A percentile compares a stretch with the other conserved stretches of the same genome.
Evolutionary conservation across 2,329 filamentous ascomycete species (phyloP).

Genomic region (Clonostachys chloroleuca): DNA sequence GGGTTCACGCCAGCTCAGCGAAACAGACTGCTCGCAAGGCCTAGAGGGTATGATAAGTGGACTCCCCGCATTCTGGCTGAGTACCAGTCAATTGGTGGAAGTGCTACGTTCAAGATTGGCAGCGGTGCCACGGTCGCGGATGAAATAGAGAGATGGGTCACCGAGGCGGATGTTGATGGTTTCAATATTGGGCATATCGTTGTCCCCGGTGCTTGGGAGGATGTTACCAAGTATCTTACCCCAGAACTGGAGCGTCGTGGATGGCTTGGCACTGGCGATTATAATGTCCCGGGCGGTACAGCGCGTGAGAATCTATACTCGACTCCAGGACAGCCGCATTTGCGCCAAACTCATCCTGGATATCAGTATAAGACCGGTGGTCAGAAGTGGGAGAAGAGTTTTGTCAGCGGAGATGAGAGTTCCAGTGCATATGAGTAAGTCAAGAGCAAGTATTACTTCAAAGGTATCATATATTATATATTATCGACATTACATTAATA

Average conservation of each 20-base stretch:
- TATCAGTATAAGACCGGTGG: background rate
- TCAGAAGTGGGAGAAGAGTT: too few species aligned
- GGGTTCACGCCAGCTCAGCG: conserved; percentile 35
- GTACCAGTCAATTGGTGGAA: conserved; percentile 21
- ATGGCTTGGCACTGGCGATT: conserved; percentile 15
- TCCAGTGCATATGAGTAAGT: too few species aligned
- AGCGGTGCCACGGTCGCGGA: conserved; percentile 21
- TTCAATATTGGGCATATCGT: conserved; percentile 22
- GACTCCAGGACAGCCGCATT: background rate
- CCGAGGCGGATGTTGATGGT: conserved; percentile 59
- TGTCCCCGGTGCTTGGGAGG: conserved; percentile 8
- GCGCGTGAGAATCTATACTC: conserved; percentile 54
- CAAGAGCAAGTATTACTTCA: too few species aligned
- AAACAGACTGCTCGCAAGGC: conserved; percentile 19
- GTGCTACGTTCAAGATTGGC: conserved; percentile 19
- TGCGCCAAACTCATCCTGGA: background rate
- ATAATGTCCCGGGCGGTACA: conserved; percentile 31
- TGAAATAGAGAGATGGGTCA: conserved; percentile 25
- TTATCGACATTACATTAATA: too few species aligned
- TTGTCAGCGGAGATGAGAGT: too few species aligned
- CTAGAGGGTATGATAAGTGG: conserved; percentile 27
- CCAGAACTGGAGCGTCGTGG: conserved; percentile 12
- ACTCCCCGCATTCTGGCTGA: conserved; percentile 22
- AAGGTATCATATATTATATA: too few species aligned
- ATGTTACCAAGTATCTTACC: conserved; percentile 12